A percentile compares a stretch with the other conserved stretches of the same genome.
Evolutionary conservation across 768 basidiomycete genomes (phyloP).

Genomic region (Auricularia heimuer): DNA sequence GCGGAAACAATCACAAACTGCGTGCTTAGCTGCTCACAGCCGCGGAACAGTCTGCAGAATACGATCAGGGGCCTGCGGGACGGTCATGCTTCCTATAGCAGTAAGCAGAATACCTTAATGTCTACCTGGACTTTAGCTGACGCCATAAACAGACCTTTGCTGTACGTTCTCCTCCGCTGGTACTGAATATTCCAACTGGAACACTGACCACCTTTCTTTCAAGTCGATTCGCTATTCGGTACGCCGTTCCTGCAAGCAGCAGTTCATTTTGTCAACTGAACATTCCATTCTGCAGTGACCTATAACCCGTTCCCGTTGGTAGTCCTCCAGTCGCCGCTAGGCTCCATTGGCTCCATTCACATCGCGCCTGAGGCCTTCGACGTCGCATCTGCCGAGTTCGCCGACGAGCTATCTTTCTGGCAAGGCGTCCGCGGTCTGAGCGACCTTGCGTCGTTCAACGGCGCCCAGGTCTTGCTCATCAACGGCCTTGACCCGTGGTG

Average conservation of each 20-base stretch:
- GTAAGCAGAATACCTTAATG: not conserved
- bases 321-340: slow-evolving; percentile 1
- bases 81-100: slow-evolving; percentile 5
- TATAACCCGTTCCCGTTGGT: slow-evolving; percentile 7
- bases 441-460: slow-evolving; percentile 22
- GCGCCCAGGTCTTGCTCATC: slow-evolving; percentile 45
- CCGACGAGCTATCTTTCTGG: slow-evolving; percentile 37
- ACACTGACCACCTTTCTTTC: not conserved
- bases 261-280: not conserved
- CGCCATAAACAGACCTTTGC: slow-evolving; percentile 3
- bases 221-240: slow-evolving; percentile 1
- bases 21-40: not conserved
- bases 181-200: not conserved
- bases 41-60: not conserved
- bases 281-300: not conserved
- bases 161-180: not conserved
- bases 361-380: slow-evolving; percentile 7
- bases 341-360: not conserved
- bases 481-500: slow-evolving; percentile 41
- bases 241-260: not conserved
- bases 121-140: not conserved
- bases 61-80: slow-evolving; percentile 3
- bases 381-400: slow-evolving; percentile 14
- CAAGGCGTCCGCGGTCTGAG: not conserved
- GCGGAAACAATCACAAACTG: not conserved